Percentiles rank a stretch among this genome's conserved stretches.
Evolutionary conservation across 2,329 filamentous ascomycete species (phyloP).

Genomic region (Pseudocercospora fuligena): DNA sequence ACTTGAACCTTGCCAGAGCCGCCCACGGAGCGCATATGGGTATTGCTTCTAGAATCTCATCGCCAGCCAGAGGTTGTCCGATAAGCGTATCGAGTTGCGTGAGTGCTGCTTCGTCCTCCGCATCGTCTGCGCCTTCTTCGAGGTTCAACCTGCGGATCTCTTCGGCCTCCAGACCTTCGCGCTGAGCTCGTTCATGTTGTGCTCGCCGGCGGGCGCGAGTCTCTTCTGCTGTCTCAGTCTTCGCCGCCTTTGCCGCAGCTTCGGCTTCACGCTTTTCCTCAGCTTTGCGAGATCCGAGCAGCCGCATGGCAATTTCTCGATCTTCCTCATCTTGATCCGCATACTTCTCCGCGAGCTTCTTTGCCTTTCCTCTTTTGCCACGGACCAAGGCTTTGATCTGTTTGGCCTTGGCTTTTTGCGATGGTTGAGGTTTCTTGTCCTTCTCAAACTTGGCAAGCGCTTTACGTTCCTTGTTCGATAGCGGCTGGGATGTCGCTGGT

Average conservation of each 20-base stretch:
- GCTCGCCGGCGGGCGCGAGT: slow-evolving; percentile 73
- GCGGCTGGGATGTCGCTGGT: slow-evolving; percentile 36
- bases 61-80: slow-evolving; percentile 76
- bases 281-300: slow-evolving; percentile 78
- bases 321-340: slow-evolving; percentile 95
- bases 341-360: slow-evolving; percentile 88
- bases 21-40: slow-evolving; percentile 68
- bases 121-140: slow-evolving; percentile 56
- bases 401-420: slow-evolving; percentile 26
- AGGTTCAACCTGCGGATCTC: slow-evolving; percentile 65
- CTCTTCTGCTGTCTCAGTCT: slow-evolving; percentile 68
- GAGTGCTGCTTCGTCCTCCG: slow-evolving; percentile 45
- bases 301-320: slow-evolving; percentile 76
- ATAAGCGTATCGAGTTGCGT: slow-evolving; percentile 72
- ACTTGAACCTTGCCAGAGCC: slow-evolving; percentile 75
- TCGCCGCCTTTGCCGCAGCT: slow-evolving; percentile 60
- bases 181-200: slow-evolving; percentile 78
- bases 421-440: slow-evolving; percentile 27
- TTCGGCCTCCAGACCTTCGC: slow-evolving; percentile 77
- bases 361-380: slow-evolving; percentile 80
- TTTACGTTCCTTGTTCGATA: slow-evolving; percentile 43
- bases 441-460: slow-evolving; percentile 22
- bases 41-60: slow-evolving; percentile 74
- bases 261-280: slow-evolving; percentile 72
- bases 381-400: slow-evolving; percentile 48